phyloP scores from a whole-genome alignment of 306 rosid species.

The Vigna angularis region DNA sequence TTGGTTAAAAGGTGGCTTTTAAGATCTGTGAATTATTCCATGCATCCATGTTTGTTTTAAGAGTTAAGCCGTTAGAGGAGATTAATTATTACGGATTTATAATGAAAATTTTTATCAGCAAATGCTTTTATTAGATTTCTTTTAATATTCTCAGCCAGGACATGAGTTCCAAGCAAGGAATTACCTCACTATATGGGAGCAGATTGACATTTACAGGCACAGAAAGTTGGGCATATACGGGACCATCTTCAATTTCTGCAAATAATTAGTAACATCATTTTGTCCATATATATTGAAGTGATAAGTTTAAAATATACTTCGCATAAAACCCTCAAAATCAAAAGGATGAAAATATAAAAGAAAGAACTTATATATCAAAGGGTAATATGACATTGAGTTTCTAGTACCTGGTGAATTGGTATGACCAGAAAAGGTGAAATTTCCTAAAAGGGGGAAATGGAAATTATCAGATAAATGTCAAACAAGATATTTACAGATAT shows the following conservation, averaged over 20 bases:
- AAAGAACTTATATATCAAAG: neutral
- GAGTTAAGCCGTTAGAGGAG: constrained; percentile 13
- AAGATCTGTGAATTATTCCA: constrained; percentile 21
- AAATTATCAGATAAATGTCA: constrained; percentile 36
- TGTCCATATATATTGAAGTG: constrained; percentile 21
- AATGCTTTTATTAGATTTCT: constrained; percentile 10
- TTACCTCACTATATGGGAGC: constrained; percentile 59
- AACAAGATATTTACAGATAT: neutral
- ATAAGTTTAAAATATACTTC: constrained; percentile 10
- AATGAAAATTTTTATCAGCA: constrained; percentile 16
- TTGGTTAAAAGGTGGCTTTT: constrained; percentile 1
- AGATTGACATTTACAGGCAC: constrained; percentile 62
- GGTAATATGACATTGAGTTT: neutral
- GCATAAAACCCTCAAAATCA: constrained; percentile 17
- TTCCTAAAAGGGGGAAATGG: constrained; percentile 41
- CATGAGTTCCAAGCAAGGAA: constrained; percentile 21
- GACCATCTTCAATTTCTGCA: constrained; percentile 68
- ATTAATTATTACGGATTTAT: neutral
- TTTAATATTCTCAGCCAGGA: neutral
- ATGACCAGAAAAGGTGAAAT: constrained; percentile 58
- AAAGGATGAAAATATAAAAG: neutral
- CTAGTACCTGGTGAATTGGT: constrained; percentile 57
- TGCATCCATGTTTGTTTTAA: constrained; percentile 5
- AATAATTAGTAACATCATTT: constrained; percentile 22
- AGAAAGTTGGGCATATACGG: constrained; percentile 63